These are phyloP conservation scores for Pisolithus tinctorius DNA, from an alignment of 768 basidiomycete species.

Conservation along the genomic window DNA sequence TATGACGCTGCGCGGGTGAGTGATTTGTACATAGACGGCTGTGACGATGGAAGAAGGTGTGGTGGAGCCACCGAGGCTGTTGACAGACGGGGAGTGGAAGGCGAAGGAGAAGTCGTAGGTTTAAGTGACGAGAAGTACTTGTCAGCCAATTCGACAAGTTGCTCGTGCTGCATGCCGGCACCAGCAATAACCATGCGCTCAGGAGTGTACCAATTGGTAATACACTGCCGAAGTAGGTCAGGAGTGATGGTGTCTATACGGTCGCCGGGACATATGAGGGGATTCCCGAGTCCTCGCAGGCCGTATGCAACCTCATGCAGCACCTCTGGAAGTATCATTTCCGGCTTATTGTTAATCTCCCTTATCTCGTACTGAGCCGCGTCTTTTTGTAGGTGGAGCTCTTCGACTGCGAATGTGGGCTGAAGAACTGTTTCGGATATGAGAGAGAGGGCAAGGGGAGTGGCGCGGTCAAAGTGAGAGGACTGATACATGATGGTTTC, in stretches of 20 bases:
- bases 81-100: constrained; percentile 21
- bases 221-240: constrained; percentile 52
- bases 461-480: constrained; percentile 80
- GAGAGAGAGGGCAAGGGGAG: constrained; percentile 76
- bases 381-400: constrained; percentile 77
- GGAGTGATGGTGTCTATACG: constrained; percentile 64
- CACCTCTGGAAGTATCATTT: constrained; percentile 88
- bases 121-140: constrained; percentile 75
- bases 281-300: constrained; percentile 77
- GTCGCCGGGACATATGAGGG: constrained; percentile 82
- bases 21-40: constrained; percentile 54
- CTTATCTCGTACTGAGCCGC: constrained; percentile 88
- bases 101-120: constrained; percentile 21
- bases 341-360: constrained; percentile 83
- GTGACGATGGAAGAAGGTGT: constrained; percentile 51
- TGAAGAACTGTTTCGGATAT: constrained; percentile 88
- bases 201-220: constrained; percentile 82
- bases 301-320: constrained; percentile 84
- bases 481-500: constrained; percentile 99
- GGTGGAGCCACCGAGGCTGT: constrained; percentile 37
- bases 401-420: constrained; percentile 67
- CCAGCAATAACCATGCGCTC: constrained; percentile 95
- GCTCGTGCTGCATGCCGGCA: constrained; percentile 84
- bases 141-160: constrained; percentile 80
- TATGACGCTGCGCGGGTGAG: constrained; percentile 76